Percentiles rank a stretch among this genome's conserved stretches.
Conservation (phyloP, 75 land plant species). For the Isoetes taiwanensis region DNA sequence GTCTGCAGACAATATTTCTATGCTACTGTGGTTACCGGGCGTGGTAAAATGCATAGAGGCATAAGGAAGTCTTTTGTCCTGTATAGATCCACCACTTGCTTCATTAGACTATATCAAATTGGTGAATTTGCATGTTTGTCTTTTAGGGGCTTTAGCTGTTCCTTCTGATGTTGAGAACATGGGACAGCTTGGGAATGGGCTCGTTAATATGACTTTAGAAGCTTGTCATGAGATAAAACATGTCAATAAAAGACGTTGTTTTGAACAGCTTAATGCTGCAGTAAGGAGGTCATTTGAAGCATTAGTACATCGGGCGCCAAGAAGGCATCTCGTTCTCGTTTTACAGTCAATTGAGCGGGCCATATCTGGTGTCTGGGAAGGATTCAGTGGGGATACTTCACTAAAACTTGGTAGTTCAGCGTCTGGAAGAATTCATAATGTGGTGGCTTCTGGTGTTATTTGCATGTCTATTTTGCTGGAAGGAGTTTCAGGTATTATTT, state of each 20-base stretch:
- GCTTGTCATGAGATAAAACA: slow-evolving; percentile 3
- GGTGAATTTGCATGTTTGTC: slow-evolving; percentile 39
- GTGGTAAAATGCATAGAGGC: slow-evolving; percentile 52
- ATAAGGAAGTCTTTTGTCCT: slow-evolving; percentile 35
- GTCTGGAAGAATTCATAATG: slow-evolving; percentile 36
- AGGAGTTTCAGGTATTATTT: slow-evolving; percentile 43
- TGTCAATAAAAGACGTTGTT: not conserved
- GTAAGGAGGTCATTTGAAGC: slow-evolving; percentile 37
- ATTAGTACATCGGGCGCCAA: slow-evolving; percentile 24
- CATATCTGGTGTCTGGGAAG: slow-evolving; percentile 40
- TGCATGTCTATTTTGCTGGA: slow-evolving; percentile 60
- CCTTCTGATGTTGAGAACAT: slow-evolving; percentile 27
- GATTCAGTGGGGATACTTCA: slow-evolving; percentile 19
- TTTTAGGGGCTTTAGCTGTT: slow-evolving; percentile 40
- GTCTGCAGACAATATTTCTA: slow-evolving; percentile 14
- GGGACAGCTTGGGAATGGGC: slow-evolving; percentile 28
- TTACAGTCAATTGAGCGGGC: slow-evolving; percentile 62
- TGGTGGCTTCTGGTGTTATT: slow-evolving; percentile 67
- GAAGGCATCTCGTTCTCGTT: slow-evolving; percentile 41
- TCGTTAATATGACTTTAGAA: slow-evolving; percentile 18
- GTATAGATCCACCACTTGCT: slow-evolving; percentile 22
- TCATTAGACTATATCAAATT: slow-evolving; percentile 29
- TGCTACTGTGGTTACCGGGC: slow-evolving; percentile 56
- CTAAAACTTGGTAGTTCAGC: slow-evolving; percentile 20
- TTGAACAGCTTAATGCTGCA: slow-evolving; percentile 28